Conservation (phyloP, 441 rosid species). For the Manihot esculenta region DNA sequence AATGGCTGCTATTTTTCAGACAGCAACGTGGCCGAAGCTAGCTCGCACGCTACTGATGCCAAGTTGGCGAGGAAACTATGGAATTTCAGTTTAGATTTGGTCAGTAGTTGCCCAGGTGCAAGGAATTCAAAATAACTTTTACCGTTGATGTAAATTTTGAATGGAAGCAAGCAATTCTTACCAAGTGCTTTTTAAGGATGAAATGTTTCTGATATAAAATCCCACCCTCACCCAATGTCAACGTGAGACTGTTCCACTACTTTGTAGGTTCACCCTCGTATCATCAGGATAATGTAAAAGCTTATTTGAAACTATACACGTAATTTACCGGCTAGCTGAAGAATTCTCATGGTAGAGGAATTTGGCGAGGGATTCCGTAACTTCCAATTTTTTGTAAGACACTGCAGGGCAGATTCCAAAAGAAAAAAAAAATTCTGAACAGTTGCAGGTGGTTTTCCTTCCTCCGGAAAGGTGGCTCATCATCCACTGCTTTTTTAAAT, state of each 20-base stretch:
- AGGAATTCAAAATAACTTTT: neutral
- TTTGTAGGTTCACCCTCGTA: no score
- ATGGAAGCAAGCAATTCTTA: neutral
- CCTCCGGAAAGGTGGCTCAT: no score
- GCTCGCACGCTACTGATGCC: conserved; percentile 30
- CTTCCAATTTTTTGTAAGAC: no score
- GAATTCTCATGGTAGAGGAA: no score
- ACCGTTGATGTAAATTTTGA: neutral
- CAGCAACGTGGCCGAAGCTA: conserved; percentile 35
- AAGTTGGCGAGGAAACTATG: conserved; percentile 39
- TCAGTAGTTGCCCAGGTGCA: conserved; percentile 6
- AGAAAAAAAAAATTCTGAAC: neutral
- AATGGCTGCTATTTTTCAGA: conserved; percentile 40
- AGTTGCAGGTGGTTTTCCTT: no score
- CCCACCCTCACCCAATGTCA: neutral
- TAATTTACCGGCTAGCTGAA: no score
- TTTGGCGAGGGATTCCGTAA: no score
- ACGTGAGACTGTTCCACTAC: no score
- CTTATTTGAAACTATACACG: no score
- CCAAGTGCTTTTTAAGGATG: neutral
- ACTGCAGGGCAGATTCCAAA: no score
- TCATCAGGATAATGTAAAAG: no score
- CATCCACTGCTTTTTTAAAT: no score
- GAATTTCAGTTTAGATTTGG: conserved; percentile 42
- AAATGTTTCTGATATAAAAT: neutral